Conservation (phyloP, 2,329 filamentous ascomycete species). For the Pseudopyrenochaeta lycopersici region DNA sequence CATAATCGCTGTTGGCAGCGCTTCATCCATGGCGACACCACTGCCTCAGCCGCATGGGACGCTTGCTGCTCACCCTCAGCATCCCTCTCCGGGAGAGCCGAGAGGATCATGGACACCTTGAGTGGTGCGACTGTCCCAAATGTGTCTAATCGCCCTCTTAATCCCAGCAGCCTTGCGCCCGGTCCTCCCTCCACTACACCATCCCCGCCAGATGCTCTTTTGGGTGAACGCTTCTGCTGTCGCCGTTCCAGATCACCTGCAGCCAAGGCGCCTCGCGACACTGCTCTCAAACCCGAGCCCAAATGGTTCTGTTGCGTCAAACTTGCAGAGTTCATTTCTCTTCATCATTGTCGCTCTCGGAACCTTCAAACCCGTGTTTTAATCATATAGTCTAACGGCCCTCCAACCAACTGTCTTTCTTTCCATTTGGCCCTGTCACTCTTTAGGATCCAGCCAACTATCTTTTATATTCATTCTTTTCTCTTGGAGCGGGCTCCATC, state of each 20-base stretch:
- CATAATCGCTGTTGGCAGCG: conserved; percentile 20
- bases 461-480: conserved; percentile 42
- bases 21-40: conserved; percentile 27
- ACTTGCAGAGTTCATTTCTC: conserved; percentile 42
- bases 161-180: conserved; percentile 46
- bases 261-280: conserved; percentile 52
- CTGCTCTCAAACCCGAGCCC: conserved; percentile 49
- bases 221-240: conserved; percentile 50
- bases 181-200: conserved; percentile 42
- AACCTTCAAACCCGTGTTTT: conserved; percentile 40
- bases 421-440: conserved; percentile 52
- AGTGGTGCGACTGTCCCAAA: conserved; percentile 34
- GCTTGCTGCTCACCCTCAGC: conserved; percentile 34
- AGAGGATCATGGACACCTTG: conserved; percentile 20
- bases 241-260: conserved; percentile 52
- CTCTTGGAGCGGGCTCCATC: conserved; percentile 50
- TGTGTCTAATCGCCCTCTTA: conserved; percentile 38
- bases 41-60: conserved; percentile 43
- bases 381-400: conserved; percentile 48
- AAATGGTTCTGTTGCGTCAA: conserved; percentile 49
- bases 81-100: conserved; percentile 29
- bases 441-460: conserved; percentile 45
- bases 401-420: conserved; percentile 40
- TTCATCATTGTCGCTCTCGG: conserved; percentile 42
- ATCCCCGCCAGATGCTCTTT: conserved; percentile 43